Evolutionary conservation across 2,329 filamentous ascomycete species (phyloP), one percentile per base, ranked within the genome.

Genomic region (Calonectria pteridis): DNA sequence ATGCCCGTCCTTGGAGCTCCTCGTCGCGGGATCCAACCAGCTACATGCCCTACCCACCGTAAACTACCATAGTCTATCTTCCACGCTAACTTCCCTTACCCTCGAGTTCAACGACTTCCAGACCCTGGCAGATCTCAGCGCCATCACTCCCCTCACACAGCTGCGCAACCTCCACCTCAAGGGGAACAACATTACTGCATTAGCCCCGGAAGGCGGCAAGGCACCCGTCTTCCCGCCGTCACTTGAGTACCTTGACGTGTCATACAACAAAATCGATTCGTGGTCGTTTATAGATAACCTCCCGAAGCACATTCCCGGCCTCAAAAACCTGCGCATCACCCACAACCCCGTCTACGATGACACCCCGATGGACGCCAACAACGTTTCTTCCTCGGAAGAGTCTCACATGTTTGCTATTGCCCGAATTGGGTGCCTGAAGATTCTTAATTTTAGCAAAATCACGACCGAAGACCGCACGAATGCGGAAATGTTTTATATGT

Each of bases 401-500:
- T 93, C 94, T 1, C 96, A 95, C 85, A 98, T 98, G 94, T 89
- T 98, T 62, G 95, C 94, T 0, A 87, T 98, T 31, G 94, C 93
- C 33, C 94, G 95, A 3, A 87, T 98, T 1, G 89, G 90, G 1
- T 86, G 86, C 1, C 89, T 98, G 13, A 89, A 89, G 67, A 88
- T 87, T 0, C 89, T 98, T 35, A 97, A 97, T 82, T 95, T 94
- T 82, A 92, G 92, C 75, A 86, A 87, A 20, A 92, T 98, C 77
- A 92, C 92, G 0, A 78, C 87, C 1, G 91, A 93, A 51, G 96
- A 98, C 82, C 92, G 96, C 23, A 89, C 91, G 68, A 97, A 98
- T 80, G 95, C 95, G 6, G 97, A 98, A 79, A 93, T 96, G 80
- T 99, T 98, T 83, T 99, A 99, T 83, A 91, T 98, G 14, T 94